These are phyloP conservation scores for Puccinia triticina DNA, from an alignment of 1,284 basidiomycete genomes.

Conservation along the genomic window DNA sequence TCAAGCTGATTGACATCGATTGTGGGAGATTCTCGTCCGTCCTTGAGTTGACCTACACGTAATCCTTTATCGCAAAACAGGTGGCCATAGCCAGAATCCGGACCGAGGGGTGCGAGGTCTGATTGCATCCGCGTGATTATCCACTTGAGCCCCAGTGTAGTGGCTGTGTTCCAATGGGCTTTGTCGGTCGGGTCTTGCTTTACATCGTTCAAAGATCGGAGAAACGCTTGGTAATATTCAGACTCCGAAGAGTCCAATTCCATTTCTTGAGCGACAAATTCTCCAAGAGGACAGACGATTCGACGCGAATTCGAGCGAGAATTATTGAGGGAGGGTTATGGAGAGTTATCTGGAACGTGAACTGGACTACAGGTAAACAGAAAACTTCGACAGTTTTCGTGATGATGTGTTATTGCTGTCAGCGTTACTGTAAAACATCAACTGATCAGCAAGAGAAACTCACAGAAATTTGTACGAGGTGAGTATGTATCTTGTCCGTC, in stretches of 20 bases:
- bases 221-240: constrained; percentile 25
- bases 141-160: constrained; percentile 40
- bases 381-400: background rate
- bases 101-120: constrained; percentile 31
- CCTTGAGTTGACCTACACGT: constrained; percentile 19
- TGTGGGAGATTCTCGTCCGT: background rate
- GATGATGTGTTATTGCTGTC: background rate
- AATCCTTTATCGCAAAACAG: constrained; percentile 50
- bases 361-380: background rate
- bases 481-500: constrained; percentile 9
- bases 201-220: constrained; percentile 19
- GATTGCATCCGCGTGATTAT: constrained; percentile 24
- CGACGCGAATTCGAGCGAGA: background rate
- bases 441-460: background rate
- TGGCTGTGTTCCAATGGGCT: constrained; percentile 18
- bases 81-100: constrained; percentile 38
- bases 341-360: background rate
- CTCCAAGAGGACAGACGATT: background rate
- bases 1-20: background rate
- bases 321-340: background rate
- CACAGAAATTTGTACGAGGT: background rate
- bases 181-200: constrained; percentile 20
- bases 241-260: background rate
- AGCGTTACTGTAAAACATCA: background rate
- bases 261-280: background rate